Base-by-base conservation (phyloP, 768 basidiomycete species). In the Pluteus cervinus region DNA sequence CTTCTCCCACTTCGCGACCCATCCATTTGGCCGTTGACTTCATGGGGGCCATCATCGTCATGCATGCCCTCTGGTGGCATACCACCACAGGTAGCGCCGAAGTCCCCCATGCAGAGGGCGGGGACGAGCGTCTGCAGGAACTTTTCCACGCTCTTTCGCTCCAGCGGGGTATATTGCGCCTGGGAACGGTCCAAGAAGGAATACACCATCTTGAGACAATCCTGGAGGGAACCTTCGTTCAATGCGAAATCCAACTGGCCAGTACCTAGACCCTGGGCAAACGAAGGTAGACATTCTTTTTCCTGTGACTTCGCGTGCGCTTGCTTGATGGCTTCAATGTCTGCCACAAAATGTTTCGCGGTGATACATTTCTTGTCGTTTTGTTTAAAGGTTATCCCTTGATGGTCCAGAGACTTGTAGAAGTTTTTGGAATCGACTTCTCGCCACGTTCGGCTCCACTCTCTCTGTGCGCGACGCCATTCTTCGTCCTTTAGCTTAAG, bases 341-440 rank as follows among this genome's bases (percentile, higher is more conserved):
- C 84, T 21, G 63, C 68, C 21, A 90, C 79, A 51, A 94, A 87
- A 45, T 80, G 64, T 55, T 89, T 92, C 29, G 86, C 71, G 5
- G 85, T 90, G 53, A 92, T 85, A 41, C 72, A 75, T 62, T 89
- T 89, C 76, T 97, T 97, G 70, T 99, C 96, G 58, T 90, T 93
- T 40, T 73, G 72, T 66, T 97, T 98, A 79, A 94, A 96, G 42
- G 73, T 79, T 57, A 88, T 86, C 12, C 91, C 93, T 57, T 96
- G 93, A 53, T 96, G 90, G 56, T 99, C 96, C 34, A 98, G 79
- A 21, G 86, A 84, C 63, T 94, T 97, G 79, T 96, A 94, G 56
- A 93, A 98, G 66, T 98, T 98, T 65, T 91, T 92, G 39, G 84
- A 83, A 51, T 99, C 91, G 33, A 93, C 86, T 57, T 97, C 94